These are phyloP conservation scores for Irpex rosettiformis DNA, from an alignment of 1,284 basidiomycete species.

Conservation along the genomic window DNA sequence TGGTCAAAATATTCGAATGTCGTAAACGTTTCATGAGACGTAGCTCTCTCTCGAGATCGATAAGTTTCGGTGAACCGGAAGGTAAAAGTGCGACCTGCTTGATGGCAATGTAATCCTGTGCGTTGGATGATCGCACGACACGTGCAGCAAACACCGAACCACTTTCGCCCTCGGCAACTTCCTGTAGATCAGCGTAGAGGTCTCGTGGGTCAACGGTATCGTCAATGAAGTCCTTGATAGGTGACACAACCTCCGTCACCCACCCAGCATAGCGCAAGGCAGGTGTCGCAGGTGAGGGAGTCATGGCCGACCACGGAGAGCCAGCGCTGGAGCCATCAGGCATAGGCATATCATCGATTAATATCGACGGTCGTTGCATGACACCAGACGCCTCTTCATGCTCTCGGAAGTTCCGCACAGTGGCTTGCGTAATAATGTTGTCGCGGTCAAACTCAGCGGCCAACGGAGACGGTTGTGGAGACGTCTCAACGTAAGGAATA, in stretches of 20 bases:
- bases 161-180: constrained; percentile 77
- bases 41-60: constrained; percentile 59
- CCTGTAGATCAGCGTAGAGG: constrained; percentile 60
- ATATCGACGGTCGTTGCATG: constrained; percentile 21
- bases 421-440: constrained; percentile 11
- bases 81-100: constrained; percentile 65
- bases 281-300: constrained; percentile 22
- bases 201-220: constrained; percentile 55
- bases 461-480: constrained; percentile 26
- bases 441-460: constrained; percentile 19
- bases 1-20: constrained; percentile 58
- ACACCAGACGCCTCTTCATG: neutral
- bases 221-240: constrained; percentile 62
- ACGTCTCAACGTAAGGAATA: constrained; percentile 23
- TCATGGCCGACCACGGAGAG: constrained; percentile 17
- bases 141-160: constrained; percentile 69
- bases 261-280: constrained; percentile 27
- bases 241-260: constrained; percentile 54
- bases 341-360: constrained; percentile 22
- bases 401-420: constrained; percentile 7
- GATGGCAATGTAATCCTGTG: constrained; percentile 49
- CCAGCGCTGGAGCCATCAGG: constrained; percentile 10
- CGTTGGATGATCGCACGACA: constrained; percentile 37
- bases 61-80: constrained; percentile 55
- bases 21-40: constrained; percentile 49